phyloP scores from a whole-genome alignment of 768 basidiomycete species.

The Kwoniella mangroviensis region DNA sequence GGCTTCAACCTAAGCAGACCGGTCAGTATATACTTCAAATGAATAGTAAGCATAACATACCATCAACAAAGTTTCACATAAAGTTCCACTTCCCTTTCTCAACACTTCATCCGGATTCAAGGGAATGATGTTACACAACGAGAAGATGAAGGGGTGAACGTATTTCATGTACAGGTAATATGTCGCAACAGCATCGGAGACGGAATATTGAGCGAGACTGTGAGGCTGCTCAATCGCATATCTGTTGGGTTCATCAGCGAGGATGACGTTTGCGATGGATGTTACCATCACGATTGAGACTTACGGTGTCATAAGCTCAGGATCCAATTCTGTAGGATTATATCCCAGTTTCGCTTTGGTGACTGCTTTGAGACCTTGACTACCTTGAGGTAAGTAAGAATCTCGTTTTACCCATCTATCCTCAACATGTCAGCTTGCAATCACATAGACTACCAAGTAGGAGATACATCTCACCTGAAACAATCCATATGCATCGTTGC shows the following conservation, averaged over 20 bases:
- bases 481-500: constrained; percentile 98
- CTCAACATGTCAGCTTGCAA: not conserved
- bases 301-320: constrained; percentile 98
- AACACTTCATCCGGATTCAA: constrained; percentile 94
- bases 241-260: constrained; percentile 60
- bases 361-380: constrained; percentile 97
- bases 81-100: constrained; percentile 91
- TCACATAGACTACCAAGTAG: too few species aligned
- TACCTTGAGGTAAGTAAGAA: constrained; percentile 96
- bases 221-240: constrained; percentile 97
- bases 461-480: constrained; percentile 65
- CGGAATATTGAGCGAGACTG: constrained; percentile 92
- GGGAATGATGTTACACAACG: constrained; percentile 97
- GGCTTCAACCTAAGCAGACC: constrained; percentile 80
- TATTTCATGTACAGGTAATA: constrained; percentile 99
- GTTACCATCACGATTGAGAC: constrained; percentile 51
- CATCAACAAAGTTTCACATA: constrained; percentile 98
- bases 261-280: not conserved
- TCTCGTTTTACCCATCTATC: constrained; percentile 92
- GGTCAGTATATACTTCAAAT: not conserved
- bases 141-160: constrained; percentile 99
- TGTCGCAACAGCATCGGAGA: constrained; percentile 99
- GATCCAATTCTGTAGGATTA: constrained; percentile 94
- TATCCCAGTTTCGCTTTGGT: constrained; percentile 96
- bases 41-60: constrained; percentile 61